Evolutionary conservation across 2,329 filamentous ascomycete species (phyloP), one percentile per base, ranked within the genome.

Genomic region (Dactylellina drechsleri): DNA sequence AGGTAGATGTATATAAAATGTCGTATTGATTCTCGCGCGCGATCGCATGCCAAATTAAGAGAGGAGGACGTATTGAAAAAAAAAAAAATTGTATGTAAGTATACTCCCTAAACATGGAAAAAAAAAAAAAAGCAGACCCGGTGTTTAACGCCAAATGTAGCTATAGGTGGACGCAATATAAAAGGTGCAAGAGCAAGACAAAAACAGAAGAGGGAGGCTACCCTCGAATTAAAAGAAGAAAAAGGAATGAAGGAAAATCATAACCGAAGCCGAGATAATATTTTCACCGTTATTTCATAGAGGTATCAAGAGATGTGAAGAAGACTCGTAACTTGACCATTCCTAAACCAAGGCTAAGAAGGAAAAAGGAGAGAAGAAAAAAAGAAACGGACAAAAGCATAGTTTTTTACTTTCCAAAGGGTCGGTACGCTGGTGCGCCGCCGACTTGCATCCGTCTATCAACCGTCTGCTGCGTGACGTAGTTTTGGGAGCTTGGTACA

Each of bases 401-500:
- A 23, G 23, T 4, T 20, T 40, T 54, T 61, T 74, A 74, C 36
- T 74, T 74, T 43, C 70, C 70, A 67, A 62, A 74, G 15, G 40
- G 47, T 49, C 57, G 49, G 47, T 74, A 74, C 6, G 62, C 56
- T 31, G 70, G 57, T 31, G 70, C 62, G 7, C 70, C 70, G n/a
- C 70, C 70, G 8, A 74, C 70, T 53, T 66, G 70, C 70, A 74
- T 74, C 50, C 70, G 56, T 53, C 70, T 61, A 41, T 74, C 70
- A 40, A 74, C 58, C 3, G 70, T 40, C 28, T 67, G 70, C 31
- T 74, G 70, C 7, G 56, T 31, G 12, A 66, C 54, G 20, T 66
- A 74, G 43, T 47, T 67, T 53, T 61, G 70, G n/a, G 70, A 31
- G 52, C 31, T 52, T 23, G 62, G 62, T 20, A 45, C 70, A 23